A percentile compares a stretch with the other conserved stretches of the same genome.
These are phyloP conservation scores for Sphaerosporella brunnea DNA, from an alignment of 495 filamentous ascomycete genomes.

Conservation along the genomic window DNA sequence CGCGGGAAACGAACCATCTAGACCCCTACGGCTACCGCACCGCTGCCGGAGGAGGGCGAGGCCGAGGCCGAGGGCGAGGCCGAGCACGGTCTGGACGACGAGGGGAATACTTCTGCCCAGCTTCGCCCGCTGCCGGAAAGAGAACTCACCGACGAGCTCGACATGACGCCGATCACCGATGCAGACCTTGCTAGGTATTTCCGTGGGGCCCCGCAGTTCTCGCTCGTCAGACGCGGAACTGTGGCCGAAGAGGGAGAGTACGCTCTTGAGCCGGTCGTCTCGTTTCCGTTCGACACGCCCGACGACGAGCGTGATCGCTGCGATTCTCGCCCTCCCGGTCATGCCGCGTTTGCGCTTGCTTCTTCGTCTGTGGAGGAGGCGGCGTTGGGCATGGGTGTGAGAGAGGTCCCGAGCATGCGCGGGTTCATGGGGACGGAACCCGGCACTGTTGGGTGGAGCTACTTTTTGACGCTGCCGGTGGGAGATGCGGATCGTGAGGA, in stretches of 20 bases:
- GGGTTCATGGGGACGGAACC: slow-evolving; percentile 20
- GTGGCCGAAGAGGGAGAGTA: slow-evolving; percentile 12
- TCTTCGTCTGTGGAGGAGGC: slow-evolving; percentile 14
- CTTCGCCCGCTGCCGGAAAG: not conserved
- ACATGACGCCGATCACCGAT: not conserved
- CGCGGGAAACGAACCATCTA: not conserved
- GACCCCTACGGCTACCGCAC: not conserved
- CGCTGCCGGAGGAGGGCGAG: not conserved
- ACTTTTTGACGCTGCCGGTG: slow-evolving; percentile 22
- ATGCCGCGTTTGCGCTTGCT: slow-evolving; percentile 18
- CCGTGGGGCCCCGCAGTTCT: slow-evolving; percentile 17
- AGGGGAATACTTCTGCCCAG: not conserved
- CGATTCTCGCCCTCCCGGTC: slow-evolving; percentile 17
- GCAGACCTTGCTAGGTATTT: slow-evolving; percentile 13
- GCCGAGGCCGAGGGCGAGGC: not conserved
- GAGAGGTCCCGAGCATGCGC: slow-evolving; percentile 23
- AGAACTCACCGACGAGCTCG: not conserved
- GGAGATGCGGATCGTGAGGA: slow-evolving; percentile 16
- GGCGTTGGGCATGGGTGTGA: slow-evolving; percentile 11
- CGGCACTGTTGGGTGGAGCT: slow-evolving; percentile 25
- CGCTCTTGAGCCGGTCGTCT: slow-evolving; percentile 13
- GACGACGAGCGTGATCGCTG: slow-evolving; percentile 6
- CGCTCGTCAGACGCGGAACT: not conserved
- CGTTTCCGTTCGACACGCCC: slow-evolving; percentile 18
- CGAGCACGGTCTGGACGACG: not conserved